Base-by-base conservation (phyloP, 257 asterid genomes). In the Jacaranda copaia region DNA sequence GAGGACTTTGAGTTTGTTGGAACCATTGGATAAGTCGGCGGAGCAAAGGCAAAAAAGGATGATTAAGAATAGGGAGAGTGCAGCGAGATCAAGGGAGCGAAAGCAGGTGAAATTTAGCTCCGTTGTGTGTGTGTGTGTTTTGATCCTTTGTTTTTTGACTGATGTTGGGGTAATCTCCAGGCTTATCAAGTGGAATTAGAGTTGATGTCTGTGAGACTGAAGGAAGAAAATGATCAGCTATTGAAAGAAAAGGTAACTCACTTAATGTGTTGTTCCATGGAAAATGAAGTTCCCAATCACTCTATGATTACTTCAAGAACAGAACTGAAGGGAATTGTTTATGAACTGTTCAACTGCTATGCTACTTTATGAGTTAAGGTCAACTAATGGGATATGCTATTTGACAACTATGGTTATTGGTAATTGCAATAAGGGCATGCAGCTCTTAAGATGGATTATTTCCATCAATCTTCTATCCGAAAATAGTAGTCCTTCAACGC, bases 31-130 rank as follows among this genome's bases (percentile, higher is more conserved):
- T 74, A 90, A 82, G 84, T 88, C 87, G 2, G 82, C 82, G 55
- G 80, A 81, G 59, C 46, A 77, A 42, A 43, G 80, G 80, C 77
- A 90, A 48, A 82, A 84, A 79, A 87, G 93, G 78, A 90, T 90
- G 96, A 90, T 90, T 66, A 90, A 90, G 87, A 90, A 90, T 55
- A 87, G 96, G 77, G 96, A 90, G 85, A 87, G 92, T 16, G 96
- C 96, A 18, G 93, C 96, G 1, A 87, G 96, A 71, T 90, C 96
- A n/a, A 85, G 96, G 68, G 96, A 88, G 82, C 84, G 96, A 42
- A 90, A 90, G 80, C 93, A 88, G 96, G 96, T 42, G 46, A 5
- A 42, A 42, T 88, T 35, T 5, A 6, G 69, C 25, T 20, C 19
- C 6, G 15, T 42, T 42, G 6, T 42, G 6, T 42, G 4, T 42